A percentile compares a stretch with the other conserved stretches of the same genome.
These are phyloP conservation scores for Spathaspora passalidarum DNA, from an alignment of 805 yeast genomes.

Conservation along the genomic window DNA sequence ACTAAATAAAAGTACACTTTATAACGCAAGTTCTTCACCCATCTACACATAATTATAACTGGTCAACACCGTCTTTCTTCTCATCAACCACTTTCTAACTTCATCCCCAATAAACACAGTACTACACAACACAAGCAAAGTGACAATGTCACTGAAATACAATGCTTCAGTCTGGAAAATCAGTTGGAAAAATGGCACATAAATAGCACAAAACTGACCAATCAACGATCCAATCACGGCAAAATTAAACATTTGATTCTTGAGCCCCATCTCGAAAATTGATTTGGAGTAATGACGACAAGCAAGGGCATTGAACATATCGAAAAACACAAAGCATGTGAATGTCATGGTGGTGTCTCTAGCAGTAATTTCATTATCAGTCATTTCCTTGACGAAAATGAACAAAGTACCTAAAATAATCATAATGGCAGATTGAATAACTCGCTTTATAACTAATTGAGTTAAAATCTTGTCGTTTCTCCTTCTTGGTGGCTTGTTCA, in stretches of 20 bases:
- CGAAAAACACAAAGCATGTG: conserved; percentile 92
- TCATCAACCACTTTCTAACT: conserved; percentile 52
- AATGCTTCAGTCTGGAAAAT: conserved; percentile 95
- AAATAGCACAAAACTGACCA: conserved; percentile 92
- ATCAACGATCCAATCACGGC: conserved; percentile 85
- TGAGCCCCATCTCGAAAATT: conserved; percentile 74
- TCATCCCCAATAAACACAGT: conserved; percentile 87
- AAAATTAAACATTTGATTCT: conserved; percentile 86
- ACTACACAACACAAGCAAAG: conserved; percentile 64
- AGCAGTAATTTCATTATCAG: conserved; percentile 75
- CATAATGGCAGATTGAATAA: conserved; percentile 71
- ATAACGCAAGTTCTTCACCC: not conserved
- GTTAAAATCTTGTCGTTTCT: conserved; percentile 86
- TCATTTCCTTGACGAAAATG: conserved; percentile 84
- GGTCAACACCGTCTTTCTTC: conserved; percentile 16
- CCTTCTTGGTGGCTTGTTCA: conserved; percentile 93
- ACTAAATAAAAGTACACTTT: not conserved
- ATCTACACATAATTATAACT: conserved; percentile 10
- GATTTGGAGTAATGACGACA: conserved; percentile 89
- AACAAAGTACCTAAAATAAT: conserved; percentile 84
- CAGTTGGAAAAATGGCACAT: conserved; percentile 87
- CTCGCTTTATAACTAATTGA: conserved; percentile 60
- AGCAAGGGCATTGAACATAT: conserved; percentile 93
- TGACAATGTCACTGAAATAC: conserved; percentile 62
- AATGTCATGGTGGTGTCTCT: conserved; percentile 99